Evolutionary conservation across 768 basidiomycete species (phyloP), one percentile per base, ranked within the genome.

Genomic region (Naganishia vaughanmartiniae): DNA sequence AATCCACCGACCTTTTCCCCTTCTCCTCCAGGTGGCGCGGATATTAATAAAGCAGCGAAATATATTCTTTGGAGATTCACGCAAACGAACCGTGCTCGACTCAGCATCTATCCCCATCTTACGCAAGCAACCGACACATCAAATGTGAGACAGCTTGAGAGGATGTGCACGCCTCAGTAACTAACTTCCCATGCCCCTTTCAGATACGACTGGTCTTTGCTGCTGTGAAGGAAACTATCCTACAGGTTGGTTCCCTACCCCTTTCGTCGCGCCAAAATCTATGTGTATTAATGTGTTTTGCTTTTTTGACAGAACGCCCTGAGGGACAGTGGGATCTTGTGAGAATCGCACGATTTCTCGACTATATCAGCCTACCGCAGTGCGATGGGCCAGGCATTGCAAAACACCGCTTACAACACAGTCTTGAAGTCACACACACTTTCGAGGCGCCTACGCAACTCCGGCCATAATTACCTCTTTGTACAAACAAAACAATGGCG

Each of bases 61-160:
- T 95, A 92, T 73, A 93, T 97, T 66, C 83, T 97, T 45, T 96
- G 92, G 93, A 84, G 90, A 76, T 97, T 95, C 76, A 93, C 93
- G 85, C 91, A 95, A 80, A 89, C 90, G 67, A 84, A 84, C 70
- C 70, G 82, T 30, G 82, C 82, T 17, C 71, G 81, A 48, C 71
- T 83, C 74, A 92, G 89, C 69, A 90, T 96, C 24, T 96, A 94
- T 80, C 93, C 93, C 2, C 93, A 96, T 84, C 78, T 93, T 68
- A 93, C 91, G 10, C 90, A 92, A 80, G 92, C 92, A 34, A 93
- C 91, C 33, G 92, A 93, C 80, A 93, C 91, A 30, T 87, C 86
- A 4, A 93, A 93, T 78, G 89, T 92, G 74, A 75, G 83, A 73
- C 10, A 26, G 33, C 24, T 33, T 33, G 45, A 6, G 2, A 19